A percentile compares a stretch with the other conserved stretches of the same genome.
These are phyloP conservation scores for Lactuca sativa DNA, from an alignment of 129 eudicot species.

Conservation along the genomic window DNA sequence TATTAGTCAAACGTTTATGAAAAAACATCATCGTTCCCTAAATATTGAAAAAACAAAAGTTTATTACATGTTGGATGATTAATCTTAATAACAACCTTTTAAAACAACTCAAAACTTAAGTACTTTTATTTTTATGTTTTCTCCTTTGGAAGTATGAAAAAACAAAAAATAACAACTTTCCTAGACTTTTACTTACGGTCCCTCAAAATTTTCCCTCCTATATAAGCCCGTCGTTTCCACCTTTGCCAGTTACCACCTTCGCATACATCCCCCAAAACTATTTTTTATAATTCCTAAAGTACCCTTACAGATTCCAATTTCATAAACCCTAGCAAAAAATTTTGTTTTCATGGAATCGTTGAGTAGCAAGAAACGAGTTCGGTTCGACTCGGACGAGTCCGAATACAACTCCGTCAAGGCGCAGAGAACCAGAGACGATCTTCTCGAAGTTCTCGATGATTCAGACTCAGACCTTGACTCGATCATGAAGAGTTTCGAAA, in stretches of 20 bases:
- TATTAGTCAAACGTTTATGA: too few relatives aligned
- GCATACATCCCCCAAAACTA: not conserved
- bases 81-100: too few relatives aligned
- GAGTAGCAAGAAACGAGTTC: not conserved
- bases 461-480: slow-evolving; percentile 42
- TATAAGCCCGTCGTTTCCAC: slow-evolving; percentile 14
- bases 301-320: not conserved
- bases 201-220: slow-evolving; percentile 13
- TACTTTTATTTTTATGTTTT: too few relatives aligned
- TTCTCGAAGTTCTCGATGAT: slow-evolving; percentile 34
- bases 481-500: slow-evolving; percentile 48
- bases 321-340: not conserved
- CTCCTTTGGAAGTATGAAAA: not conserved
- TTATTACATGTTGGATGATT: too few relatives aligned
- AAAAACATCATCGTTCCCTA: too few relatives aligned
- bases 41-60: too few relatives aligned
- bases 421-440: slow-evolving; percentile 15
- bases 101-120: too few relatives aligned
- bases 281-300: slow-evolving; percentile 11
- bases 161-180: not conserved
- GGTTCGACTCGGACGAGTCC: slow-evolving; percentile 10
- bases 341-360: slow-evolving; percentile 4
- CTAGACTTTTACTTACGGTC: not conserved
- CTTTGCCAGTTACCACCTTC: slow-evolving; percentile 1
- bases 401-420: slow-evolving; percentile 16